Percentiles rank a stretch among this genome's conserved stretches.
Evolutionary conservation across 2,329 filamentous ascomycete genomes (phyloP).

Genomic region (Hypocreales sp.): DNA sequence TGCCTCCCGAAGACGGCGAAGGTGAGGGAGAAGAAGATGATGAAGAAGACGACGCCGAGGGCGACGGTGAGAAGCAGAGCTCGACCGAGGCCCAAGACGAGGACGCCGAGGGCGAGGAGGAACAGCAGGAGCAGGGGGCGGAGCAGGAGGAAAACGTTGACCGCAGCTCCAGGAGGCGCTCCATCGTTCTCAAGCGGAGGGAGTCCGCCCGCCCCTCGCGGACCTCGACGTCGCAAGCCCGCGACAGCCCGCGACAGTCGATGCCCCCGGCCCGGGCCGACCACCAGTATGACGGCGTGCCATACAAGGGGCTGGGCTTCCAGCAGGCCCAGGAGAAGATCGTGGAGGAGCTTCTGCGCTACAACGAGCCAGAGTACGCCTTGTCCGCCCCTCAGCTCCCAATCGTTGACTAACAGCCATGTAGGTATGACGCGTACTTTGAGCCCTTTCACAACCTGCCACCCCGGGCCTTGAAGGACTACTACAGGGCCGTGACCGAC

Average conservation of each 20-base stretch:
- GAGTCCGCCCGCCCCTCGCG: conserved; percentile 19
- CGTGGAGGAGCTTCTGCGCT: conserved; percentile 57
- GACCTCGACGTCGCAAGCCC: conserved; percentile 13
- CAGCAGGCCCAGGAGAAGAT: conserved; percentile 81
- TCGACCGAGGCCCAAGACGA: conserved; percentile 8
- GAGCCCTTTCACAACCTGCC: conserved; percentile 68
- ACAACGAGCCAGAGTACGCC: conserved; percentile 47
- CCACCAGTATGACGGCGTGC: conserved; percentile 35
- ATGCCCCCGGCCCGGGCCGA: conserved; percentile 28
- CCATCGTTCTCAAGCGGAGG: conserved; percentile 23
- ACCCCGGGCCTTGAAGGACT: conserved; percentile 61
- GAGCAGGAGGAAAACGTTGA: conserved; percentile 2
- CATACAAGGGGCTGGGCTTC: conserved; percentile 60
- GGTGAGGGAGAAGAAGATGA: conserved; percentile 6
- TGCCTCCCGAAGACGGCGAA: conserved; percentile 30
- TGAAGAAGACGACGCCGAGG: conserved; percentile 10
- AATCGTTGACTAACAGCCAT: no score
- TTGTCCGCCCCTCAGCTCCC: neutral
- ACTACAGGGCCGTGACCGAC: conserved; percentile 70
- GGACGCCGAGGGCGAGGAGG: conserved; percentile 14
- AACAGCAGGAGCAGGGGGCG: conserved; percentile 6
- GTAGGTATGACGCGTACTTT: conserved; percentile 55
- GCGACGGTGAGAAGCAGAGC: neutral
- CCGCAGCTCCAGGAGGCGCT: conserved; percentile 17
- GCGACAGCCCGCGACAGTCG: conserved; percentile 18